These are phyloP conservation scores for Curvularia verruculosa DNA, from an alignment of 2,329 filamentous ascomycete species.

Conservation along the genomic window DNA sequence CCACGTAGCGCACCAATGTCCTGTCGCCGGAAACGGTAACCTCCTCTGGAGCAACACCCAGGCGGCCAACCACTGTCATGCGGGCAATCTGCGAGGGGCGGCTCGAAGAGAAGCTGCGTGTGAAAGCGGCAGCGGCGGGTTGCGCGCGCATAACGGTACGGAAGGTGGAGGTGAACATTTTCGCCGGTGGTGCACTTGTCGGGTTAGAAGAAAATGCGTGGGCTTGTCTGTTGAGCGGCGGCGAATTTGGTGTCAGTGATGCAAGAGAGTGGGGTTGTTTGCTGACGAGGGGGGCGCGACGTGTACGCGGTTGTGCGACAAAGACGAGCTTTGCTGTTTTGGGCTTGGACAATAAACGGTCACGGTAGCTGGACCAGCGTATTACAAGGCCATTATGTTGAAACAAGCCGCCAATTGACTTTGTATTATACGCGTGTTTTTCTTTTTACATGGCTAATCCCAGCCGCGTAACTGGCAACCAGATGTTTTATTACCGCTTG, in stretches of 20 bases:
- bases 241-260: constrained; percentile 4
- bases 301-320: constrained; percentile 22
- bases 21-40: constrained; percentile 74
- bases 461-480: constrained; percentile 10
- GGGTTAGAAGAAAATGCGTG: constrained; percentile 2
- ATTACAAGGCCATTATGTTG: neutral
- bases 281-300: constrained; percentile 18
- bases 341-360: constrained; percentile 9
- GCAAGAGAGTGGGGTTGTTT: constrained; percentile 18
- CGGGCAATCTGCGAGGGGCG: constrained; percentile 69
- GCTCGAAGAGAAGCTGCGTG: constrained; percentile 79
- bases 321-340: constrained; percentile 4
- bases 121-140: constrained; percentile 46
- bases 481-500: constrained; percentile 26
- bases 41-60: constrained; percentile 80
- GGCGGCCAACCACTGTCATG: constrained; percentile 85
- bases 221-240: constrained; percentile 1
- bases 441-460: constrained; percentile 11
- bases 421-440: constrained; percentile 14
- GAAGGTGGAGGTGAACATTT: constrained; percentile 48
- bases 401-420: neutral
- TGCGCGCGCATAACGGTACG: constrained; percentile 59
- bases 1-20: constrained; percentile 76
- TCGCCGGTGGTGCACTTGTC: constrained; percentile 5
- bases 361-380: neutral